Conservation (phyloP, 1,139 yeast species). For the Blastobotrys indianensis region DNA sequence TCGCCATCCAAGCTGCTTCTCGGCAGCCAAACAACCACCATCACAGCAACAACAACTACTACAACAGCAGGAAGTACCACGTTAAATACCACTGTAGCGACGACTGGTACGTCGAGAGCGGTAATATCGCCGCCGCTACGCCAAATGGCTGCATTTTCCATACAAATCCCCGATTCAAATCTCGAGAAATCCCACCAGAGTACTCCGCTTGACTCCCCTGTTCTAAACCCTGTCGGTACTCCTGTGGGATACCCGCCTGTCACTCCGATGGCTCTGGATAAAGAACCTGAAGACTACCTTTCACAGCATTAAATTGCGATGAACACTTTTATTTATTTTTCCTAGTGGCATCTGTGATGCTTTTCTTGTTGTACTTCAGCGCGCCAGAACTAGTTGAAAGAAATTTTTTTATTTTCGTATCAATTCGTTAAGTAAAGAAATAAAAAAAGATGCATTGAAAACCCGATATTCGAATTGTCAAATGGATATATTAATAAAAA, state of each 20-base stretch:
- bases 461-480: no score
- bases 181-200: no score
- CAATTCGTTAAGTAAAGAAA: neutral
- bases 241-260: constrained; percentile 9
- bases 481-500: neutral
- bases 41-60: neutral
- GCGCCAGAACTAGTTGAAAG: no score
- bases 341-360: no score
- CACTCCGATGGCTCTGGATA: constrained; percentile 11
- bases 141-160: neutral
- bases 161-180: neutral
- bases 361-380: no score
- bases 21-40: neutral
- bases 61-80: neutral
- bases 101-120: no score
- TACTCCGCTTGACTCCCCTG: constrained; percentile 2
- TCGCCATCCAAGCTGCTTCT: neutral
- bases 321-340: neutral
- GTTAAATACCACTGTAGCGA: no score
- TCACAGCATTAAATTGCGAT: neutral
- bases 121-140: neutral
- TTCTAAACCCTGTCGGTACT: constrained; percentile 8
- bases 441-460: neutral
- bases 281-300: neutral
- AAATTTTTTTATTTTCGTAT: neutral